A percentile compares a stretch with the other conserved stretches of the same genome.
These are phyloP conservation scores for Diaporthe sp. DNA, from an alignment of 2,329 filamentous ascomycete genomes.

Conservation along the genomic window DNA sequence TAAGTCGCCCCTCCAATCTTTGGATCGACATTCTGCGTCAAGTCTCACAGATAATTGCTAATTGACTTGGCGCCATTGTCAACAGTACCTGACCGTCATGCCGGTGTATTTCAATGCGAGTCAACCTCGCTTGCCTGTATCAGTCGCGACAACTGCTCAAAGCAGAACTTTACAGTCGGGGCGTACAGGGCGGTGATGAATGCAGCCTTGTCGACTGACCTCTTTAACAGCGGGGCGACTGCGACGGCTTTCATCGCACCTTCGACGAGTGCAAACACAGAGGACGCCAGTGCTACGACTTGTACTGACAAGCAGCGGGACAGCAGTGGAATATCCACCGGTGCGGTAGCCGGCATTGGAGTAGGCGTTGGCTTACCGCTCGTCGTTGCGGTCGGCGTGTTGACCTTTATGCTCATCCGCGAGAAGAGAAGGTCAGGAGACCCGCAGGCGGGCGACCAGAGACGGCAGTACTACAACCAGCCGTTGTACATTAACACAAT, in stretches of 20 bases:
- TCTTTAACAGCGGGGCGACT: neutral
- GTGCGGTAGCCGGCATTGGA: constrained; percentile 17
- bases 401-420: neutral
- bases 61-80: neutral
- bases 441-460: neutral
- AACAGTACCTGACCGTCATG: neutral
- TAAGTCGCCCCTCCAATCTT: neutral
- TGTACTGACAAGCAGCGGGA: neutral
- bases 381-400: neutral
- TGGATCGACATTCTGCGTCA: no score
- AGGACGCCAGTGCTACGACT: neutral
- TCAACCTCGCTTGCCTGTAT: neutral
- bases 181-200: neutral
- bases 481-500: neutral
- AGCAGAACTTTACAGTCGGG: neutral
- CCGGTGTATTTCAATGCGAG: neutral
- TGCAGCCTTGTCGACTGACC: neutral
- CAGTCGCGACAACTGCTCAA: neutral
- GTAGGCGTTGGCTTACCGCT: constrained; percentile 9
- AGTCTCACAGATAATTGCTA: neutral
- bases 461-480: neutral
- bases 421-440: neutral
- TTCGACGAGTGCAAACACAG: neutral
- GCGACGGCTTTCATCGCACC: neutral
- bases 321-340: neutral